Conservation (phyloP, 371 early-diverging fungal species). For the Choanephora cucurbitarum region DNA sequence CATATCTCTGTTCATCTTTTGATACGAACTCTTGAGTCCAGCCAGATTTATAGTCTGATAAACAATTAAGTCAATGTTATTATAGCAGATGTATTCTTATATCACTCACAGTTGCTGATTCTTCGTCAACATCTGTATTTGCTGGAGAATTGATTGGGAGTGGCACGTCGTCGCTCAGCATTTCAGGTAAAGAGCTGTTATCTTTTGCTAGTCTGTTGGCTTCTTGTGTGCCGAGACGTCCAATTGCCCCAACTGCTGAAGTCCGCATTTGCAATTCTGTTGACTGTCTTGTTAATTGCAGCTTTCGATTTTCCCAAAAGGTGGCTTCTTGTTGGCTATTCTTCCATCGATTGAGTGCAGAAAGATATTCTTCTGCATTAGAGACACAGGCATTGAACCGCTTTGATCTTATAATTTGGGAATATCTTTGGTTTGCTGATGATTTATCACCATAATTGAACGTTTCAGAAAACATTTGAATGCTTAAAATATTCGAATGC, state of each 20-base stretch:
- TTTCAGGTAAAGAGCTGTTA: neutral
- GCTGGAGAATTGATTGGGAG: neutral
- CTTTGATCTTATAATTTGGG: constrained; percentile 1
- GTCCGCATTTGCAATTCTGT: neutral
- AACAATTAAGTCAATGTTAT: neutral
- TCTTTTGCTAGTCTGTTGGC: neutral
- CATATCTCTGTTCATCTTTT: neutral
- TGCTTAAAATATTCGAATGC: constrained; percentile 2
- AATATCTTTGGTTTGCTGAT: constrained; percentile 7
- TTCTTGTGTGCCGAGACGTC: neutral
- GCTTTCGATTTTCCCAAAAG: constrained; percentile 3
- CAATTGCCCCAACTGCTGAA: neutral
- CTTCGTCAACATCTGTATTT: no score
- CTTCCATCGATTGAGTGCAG: neutral
- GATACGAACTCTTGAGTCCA: neutral
- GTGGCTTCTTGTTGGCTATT: neutral
- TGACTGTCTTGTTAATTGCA: neutral
- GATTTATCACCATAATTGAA: constrained; percentile 8
- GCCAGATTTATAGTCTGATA: neutral
- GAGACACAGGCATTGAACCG: neutral
- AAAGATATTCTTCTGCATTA: constrained; percentile 1
- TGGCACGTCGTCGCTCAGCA: neutral
- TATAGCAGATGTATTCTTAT: neutral
- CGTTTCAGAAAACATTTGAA: constrained; percentile 2
- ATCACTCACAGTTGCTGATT: no score